Conservation (phyloP, 2,329 filamentous ascomycete species). For the Phialocephala subalpina region DNA sequence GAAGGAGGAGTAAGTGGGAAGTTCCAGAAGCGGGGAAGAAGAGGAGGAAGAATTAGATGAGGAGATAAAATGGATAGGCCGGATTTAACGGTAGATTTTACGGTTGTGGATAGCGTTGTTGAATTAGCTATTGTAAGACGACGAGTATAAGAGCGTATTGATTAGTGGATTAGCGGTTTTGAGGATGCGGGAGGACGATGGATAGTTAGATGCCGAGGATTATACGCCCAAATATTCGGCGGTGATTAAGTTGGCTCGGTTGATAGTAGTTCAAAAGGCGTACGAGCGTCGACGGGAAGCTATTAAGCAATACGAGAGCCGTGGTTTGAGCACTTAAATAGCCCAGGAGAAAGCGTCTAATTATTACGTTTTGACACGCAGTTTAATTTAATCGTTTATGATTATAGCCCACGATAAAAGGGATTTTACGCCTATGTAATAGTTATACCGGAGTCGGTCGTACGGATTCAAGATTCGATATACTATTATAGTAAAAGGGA, state of each 20-base stretch:
- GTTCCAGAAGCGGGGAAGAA: conserved; percentile 2
- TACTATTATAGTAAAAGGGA: conserved; percentile 20
- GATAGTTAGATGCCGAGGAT: not conserved
- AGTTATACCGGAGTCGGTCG: conserved; percentile 20
- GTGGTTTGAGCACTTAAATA: too few species aligned
- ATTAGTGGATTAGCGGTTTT: conserved; percentile 29
- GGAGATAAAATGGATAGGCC: conserved; percentile 7
- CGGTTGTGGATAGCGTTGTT: not conserved
- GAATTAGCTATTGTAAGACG: not conserved
- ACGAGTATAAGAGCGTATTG: conserved; percentile 28
- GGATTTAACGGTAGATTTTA: not conserved
- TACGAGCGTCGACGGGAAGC: conserved; percentile 14
- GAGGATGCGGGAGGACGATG: conserved; percentile 19
- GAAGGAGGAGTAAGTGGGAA: conserved; percentile 10
- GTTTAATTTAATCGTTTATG: not conserved
- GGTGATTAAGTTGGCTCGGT: conserved; percentile 15
- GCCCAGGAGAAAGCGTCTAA: too few species aligned
- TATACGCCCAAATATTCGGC: too few species aligned
- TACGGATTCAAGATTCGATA: conserved; percentile 28
- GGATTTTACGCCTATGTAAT: conserved; percentile 13
- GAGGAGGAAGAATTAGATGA: conserved; percentile 6
- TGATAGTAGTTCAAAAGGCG: conserved; percentile 25
- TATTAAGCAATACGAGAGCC: conserved; percentile 5
- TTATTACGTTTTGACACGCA: not conserved
- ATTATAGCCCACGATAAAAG: not conserved